Base-by-base conservation (phyloP, 1,139 yeast species). In the Sugiyamaella neomexicana region DNA sequence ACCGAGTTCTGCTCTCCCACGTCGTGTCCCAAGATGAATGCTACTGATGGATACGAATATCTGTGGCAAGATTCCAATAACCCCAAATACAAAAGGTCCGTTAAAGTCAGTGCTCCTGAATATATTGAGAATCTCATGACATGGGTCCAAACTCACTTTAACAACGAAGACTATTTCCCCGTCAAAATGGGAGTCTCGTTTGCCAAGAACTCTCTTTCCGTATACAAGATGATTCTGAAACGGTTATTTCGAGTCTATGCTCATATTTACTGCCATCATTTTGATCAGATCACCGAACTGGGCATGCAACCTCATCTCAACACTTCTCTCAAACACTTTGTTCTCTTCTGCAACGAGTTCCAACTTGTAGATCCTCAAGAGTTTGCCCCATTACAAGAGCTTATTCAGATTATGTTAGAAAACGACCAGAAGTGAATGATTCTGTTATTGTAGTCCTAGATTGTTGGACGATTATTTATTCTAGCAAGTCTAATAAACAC, bases 201-300 rank as follows among this genome's bases (percentile, higher is more conserved):
- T 70, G 67, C 74, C 37, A 65, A 67, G 45, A 65, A 66, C 46
- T 76, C 80, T 50, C 79, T 82, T 13, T 81, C 85, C 15, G 79
- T 89, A 59, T 89, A 89, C 51, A 86, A 84, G 67, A 91, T 95
- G 17, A 89, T 93, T 48, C 82, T 91, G 75, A 90, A 91, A 71
- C 80, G 99, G 61, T 75, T 93, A 56, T 93, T 91, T 70, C 80
- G 99, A 68, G 90, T 93, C n/a, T 95, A 95, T 68, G 98, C 99
- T 2, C 99, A 93, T 72, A 89, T 93, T 45, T 93, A 93, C 71
- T 93, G 99, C 67, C 98, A 93, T 67, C 99, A 93, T 70, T 93
- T 93, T 72, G 96, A 90, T 69, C 97, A 91, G 69, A 87, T 93
- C 55, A 81, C 90, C 44, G 98, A 91, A 67, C 77, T 93, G 63